Base-by-base conservation (phyloP, 495 filamentous ascomycete species). In the Neurospora discreta region DNA sequence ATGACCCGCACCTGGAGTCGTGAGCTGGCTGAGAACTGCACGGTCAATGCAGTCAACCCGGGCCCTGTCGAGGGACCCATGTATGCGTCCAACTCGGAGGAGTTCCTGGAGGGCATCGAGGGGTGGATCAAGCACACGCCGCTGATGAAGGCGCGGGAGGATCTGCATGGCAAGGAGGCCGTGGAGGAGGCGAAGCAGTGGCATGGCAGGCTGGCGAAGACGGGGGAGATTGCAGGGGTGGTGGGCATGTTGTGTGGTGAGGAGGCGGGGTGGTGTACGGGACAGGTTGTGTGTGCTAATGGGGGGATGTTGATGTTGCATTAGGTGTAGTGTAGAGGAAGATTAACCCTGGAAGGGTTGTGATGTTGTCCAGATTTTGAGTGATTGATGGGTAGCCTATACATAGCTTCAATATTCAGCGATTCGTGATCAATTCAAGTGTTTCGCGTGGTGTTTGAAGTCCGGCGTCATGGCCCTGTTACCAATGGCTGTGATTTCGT, bases 1-100 rank as follows among this genome's bases (percentile, higher is more conserved):
- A 95, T 97, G 93, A 97, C 93, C 13, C 85, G 94, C 10, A 93
- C 92, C 2, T 98, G 94, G 94, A 84, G 89, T 0, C 85, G 92
- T 23, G 94, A 98, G 81, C 82, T 98, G 42, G 84, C 88, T 3
- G 90, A 95, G 78, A 83, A 89, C 9, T 87, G 86, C 0, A 98
- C 94, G 0, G 93, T 97, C 43, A 98, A 97, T 78, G 88, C 90
- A 0, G 84, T 98, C 43, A 98, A 97, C 81, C 94, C 94, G 0
- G 94, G 94, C 0, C 93, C 94, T 0, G 93, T 95, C 0, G 87
- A 89, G 68, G 93, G 92, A 7, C 92, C 94, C 71, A 95, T 87
- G 85, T 87, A 83, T 72, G 78, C 74, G 69, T 68, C 75, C 18
- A 86, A 82, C 68, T 76, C 78, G 0, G 69, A 74, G 7, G 79